Percentiles rank a stretch among this genome's conserved stretches.
phyloP scores from a whole-genome alignment of 345 rosid genomes.

The Hevea brasiliensis region DNA sequence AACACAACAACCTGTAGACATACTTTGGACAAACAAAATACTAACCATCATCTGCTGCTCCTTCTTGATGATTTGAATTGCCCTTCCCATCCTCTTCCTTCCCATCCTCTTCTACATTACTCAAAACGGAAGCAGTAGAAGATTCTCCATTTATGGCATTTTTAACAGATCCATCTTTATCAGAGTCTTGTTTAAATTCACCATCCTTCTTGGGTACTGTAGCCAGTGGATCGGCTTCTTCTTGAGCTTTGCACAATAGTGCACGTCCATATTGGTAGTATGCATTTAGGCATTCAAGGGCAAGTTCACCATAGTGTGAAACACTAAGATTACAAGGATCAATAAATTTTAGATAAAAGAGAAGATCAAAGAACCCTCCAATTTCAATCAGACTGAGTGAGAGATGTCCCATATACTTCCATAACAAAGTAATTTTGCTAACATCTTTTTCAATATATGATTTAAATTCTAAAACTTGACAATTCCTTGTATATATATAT shows the following conservation, averaged over 20 bases:
- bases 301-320: constrained; percentile 71
- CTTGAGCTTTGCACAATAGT: constrained; percentile 79
- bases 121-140: constrained; percentile 50
- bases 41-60: constrained; percentile 43
- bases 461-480: not conserved
- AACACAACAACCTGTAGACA: not conserved
- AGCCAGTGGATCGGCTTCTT: constrained; percentile 87
- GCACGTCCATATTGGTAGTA: constrained; percentile 85
- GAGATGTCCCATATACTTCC: not conserved
- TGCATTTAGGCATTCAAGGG: constrained; percentile 59
- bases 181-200: constrained; percentile 39
- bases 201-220: constrained; percentile 65
- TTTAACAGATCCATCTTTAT: constrained; percentile 50
- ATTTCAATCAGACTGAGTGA: not conserved
- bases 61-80: constrained; percentile 46
- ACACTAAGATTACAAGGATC: constrained; percentile 44
- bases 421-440: not conserved
- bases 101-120: constrained; percentile 44
- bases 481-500: too few relatives aligned
- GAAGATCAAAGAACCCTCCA: not conserved
- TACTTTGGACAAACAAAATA: constrained; percentile 5
- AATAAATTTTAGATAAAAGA: not conserved
- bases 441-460: not conserved
- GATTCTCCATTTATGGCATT: constrained; percentile 43
- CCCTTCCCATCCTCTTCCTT: too few relatives aligned